phyloP scores from a whole-genome alignment of 1,284 basidiomycete species.

The Golubevia sp. region DNA sequence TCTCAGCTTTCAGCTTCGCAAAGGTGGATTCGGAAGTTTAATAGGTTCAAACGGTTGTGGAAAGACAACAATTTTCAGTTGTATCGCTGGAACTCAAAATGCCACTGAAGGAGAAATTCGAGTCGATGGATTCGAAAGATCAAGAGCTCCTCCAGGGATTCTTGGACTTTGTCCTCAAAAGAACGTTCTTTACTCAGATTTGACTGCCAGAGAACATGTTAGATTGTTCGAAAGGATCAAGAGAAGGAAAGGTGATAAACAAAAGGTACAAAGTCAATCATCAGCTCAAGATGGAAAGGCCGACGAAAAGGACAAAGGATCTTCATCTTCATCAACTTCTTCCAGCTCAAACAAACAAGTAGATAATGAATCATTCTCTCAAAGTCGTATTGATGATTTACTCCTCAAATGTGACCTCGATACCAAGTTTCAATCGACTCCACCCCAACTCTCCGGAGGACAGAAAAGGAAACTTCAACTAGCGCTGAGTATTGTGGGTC shows the following conservation, averaged over 20 bases:
- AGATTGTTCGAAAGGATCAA: constrained; percentile 22
- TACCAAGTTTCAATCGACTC: no score
- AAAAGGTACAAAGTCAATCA: constrained; percentile 21
- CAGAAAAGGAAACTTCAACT: constrained; percentile 23
- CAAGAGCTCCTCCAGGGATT: constrained; percentile 15
- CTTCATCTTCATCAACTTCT: no score
- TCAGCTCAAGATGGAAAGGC: constrained; percentile 18
- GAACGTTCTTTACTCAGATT: constrained; percentile 20
- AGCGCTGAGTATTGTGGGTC: constrained; percentile 19
- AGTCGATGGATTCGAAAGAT: constrained; percentile 20
- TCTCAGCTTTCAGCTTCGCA: constrained; percentile 16
- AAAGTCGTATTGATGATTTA: no score
- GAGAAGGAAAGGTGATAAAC: constrained; percentile 12
- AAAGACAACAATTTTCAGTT: constrained; percentile 21
- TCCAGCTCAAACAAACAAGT: not conserved
- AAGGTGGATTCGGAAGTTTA: constrained; percentile 19
- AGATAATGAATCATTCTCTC: not conserved
- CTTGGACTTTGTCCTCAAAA: constrained; percentile 25
- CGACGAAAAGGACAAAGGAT: not conserved
- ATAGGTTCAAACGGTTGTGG: constrained; percentile 25
- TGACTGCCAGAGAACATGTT: constrained; percentile 22
- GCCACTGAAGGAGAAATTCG: constrained; percentile 18
- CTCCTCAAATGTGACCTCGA: no score
- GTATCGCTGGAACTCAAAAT: constrained; percentile 14
- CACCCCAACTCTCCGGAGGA: constrained; percentile 17